Evolutionary conservation across 2,329 filamentous ascomycete genomes (phyloP), one percentile per base, ranked within the genome.

Genomic region (Truncatella angustata): DNA sequence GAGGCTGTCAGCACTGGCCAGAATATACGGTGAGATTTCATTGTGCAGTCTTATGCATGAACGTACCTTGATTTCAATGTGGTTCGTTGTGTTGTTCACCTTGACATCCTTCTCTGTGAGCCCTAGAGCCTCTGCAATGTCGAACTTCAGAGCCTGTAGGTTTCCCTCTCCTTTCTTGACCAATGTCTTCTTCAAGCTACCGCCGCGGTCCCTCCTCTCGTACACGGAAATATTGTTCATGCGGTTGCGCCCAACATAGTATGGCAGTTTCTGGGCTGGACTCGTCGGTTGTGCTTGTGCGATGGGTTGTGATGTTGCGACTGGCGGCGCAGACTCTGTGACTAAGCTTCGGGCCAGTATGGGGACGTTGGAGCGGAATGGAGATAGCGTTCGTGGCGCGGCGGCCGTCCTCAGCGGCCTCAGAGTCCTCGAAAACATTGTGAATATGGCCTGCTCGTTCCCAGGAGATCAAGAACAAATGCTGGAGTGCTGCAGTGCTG

Each of bases 131-230:
- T 71, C 64, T 34, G 76, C 72, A 52, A 97, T 66, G 60, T 91
- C 87, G 32, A 79, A 70, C 55, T 82, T 77, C 57, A 97, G 67
- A 3, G 75, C 79, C 28, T 74, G 69, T 46, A 84, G 64, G 66
- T 96, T 81, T 14, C 94, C 94, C 52, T 90, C 84, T 46, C 93
- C 80, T 70, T 89, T 91, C 68, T 91, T 88, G 51, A 99, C 73
- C 52, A 83, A 70, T 4, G 93, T 95, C 62, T 88, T 72, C 62
- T 85, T 82, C 65, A 85, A 78, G 58, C 89, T 94, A 12, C 90
- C 90, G 49, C 91, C 91, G 11, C 84, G 79, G 73, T 90, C 92
- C 58, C 73, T 75, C 58, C 84, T 77, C 14, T 85, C 76, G 73
- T 97, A 99, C 40, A 97, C 81, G 21, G 90, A 85, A 3, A 94